Conservation (phyloP, 129 eudicot genomes). For the Artemisia tridentata region DNA sequence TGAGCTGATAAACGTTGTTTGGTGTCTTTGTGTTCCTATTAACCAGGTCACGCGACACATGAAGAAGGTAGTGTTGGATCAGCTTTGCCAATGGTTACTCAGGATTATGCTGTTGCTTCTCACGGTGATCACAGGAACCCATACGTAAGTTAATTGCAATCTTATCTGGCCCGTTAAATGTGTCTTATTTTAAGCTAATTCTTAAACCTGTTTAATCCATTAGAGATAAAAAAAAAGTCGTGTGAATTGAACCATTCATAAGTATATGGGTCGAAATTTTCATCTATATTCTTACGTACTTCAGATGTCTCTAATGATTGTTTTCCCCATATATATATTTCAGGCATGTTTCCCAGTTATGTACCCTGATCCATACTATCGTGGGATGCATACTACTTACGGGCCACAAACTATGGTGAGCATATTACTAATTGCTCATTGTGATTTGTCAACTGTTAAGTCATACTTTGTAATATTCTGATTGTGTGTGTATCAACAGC, state of each 20-base stretch:
- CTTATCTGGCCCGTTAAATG: background rate
- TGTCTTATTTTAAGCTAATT: background rate
- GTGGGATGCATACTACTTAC: slow-evolving; percentile 41
- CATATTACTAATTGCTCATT: background rate
- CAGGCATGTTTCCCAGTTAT: slow-evolving; percentile 52
- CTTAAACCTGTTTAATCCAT: background rate
- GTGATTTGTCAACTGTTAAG: background rate
- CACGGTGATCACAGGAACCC: slow-evolving; percentile 37
- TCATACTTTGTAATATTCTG: slow-evolving; percentile 7
- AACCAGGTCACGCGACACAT: slow-evolving; percentile 35
- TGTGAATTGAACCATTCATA: background rate
- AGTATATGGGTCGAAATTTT: background rate
- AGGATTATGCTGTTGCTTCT: slow-evolving; percentile 31
- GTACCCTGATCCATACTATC: slow-evolving; percentile 46
- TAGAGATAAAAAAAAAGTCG: background rate
- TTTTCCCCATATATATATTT: slow-evolving; percentile 9
- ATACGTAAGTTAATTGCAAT: slow-evolving; percentile 33
- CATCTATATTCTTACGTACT: background rate
- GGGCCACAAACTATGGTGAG: slow-evolving; percentile 58
- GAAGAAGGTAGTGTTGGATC: slow-evolving; percentile 32
- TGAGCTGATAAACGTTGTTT: background rate
- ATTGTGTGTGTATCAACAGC: slow-evolving; percentile 28
- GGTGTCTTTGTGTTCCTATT: background rate
- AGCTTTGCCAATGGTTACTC: slow-evolving; percentile 34
- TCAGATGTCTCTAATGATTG: background rate